Conservation (phyloP, 2,329 filamentous ascomycete species). For the Diaporthe sp. region DNA sequence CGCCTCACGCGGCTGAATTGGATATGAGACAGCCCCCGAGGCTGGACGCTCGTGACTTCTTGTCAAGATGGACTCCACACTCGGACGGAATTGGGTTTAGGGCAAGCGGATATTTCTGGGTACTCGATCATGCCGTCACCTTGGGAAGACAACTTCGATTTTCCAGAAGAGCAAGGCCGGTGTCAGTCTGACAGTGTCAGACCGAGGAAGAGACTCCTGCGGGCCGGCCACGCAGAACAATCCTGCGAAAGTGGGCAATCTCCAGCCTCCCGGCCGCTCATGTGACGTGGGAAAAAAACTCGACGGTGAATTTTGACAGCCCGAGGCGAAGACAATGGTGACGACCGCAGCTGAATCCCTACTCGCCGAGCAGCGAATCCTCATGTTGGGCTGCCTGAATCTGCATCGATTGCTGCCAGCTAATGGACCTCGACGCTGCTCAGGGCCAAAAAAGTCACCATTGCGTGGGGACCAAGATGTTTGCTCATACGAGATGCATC, state of each 20-base stretch:
- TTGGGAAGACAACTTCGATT: not conserved
- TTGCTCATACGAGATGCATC: not conserved
- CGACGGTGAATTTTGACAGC: not conserved
- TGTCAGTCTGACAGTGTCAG: not conserved
- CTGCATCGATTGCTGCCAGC: not conserved
- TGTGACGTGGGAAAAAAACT: not conserved
- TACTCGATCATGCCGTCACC: not conserved
- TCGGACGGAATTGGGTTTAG: not conserved
- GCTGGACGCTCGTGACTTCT: constrained; percentile 13
- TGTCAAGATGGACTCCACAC: not conserved
- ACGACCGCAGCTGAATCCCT: not conserved
- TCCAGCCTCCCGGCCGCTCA: not conserved
- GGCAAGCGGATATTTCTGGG: constrained; percentile 9
- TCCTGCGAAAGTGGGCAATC: not conserved
- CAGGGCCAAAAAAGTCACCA: not conserved
- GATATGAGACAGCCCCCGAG: constrained; percentile 2
- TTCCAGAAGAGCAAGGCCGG: not conserved
- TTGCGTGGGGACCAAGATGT: not conserved
- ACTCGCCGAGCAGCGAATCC: not conserved
- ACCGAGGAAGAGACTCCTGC: not conserved
- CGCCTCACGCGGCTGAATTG: constrained; percentile 21
- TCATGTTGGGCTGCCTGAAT: not conserved
- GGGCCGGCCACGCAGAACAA: not conserved
- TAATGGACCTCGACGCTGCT: not conserved
- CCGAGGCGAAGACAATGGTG: not conserved